Evolutionary conservation across 2,329 filamentous ascomycete species (phyloP), one percentile per base, ranked within the genome.

Genomic region (Lasiodiplodia theobromae): DNA sequence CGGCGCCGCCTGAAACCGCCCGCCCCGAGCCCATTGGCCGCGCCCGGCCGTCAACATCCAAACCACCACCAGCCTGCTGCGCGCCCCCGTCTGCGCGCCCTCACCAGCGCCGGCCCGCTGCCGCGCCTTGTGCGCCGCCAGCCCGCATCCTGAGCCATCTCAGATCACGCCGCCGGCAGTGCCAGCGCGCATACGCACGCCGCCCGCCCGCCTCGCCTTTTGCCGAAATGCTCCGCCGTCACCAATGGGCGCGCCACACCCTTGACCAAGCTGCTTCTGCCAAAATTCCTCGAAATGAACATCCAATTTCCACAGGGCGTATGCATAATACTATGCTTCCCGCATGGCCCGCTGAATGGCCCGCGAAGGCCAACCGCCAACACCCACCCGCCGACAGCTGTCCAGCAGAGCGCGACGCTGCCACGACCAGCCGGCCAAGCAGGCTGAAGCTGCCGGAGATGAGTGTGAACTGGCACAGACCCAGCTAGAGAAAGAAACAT

Each of bases 251-350:
- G 16, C 40, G 23, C 58, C 58, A 37, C 58, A 38, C 44, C 60
- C 57, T 62, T 23, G 57, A 62, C 38, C 38, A 62, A 47, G 57
- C 38, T 44, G 38, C 57, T 64, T 64, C 60, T 64, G 60, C 60
- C 60, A 64, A 51, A 64, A 64, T 53, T 47, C 31, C 60, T 64
- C 60, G 44, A 64, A 64, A 64, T 64, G 60, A 64, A 64, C 31
- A 64, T 52, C 60, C 47, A 64, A 64, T 64, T 64, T 64, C 60
- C 60, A 64, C 60, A 64, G 47, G 60, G 60, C 60, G 47, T 37
- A 52, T 64, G 60, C 60, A 64, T 64, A 64, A 53, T 52, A 52
- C 60, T 52, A 52, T 52, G 44, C 60, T 63, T 49, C 44, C 44
- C 60, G 60, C 60, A 64, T 64, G 60, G 60, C 60, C 60, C 60